These are phyloP conservation scores for Clohesyomyces aquaticus DNA, from an alignment of 495 filamentous ascomycete species.

Conservation along the genomic window DNA sequence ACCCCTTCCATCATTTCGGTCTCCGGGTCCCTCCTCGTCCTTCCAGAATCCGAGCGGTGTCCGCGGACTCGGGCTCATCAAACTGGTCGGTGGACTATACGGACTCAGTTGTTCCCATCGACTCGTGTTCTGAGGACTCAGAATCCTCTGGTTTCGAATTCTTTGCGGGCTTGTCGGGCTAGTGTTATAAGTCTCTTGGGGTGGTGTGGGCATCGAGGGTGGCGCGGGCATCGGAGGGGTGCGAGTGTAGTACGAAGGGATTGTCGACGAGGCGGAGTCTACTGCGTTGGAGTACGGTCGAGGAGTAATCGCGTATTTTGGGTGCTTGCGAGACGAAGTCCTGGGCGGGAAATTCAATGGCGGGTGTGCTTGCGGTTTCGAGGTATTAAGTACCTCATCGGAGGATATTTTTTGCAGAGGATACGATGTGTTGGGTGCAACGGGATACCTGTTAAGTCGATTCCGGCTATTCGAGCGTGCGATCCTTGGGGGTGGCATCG, in stretches of 20 bases:
- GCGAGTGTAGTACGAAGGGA: neutral
- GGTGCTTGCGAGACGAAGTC: neutral
- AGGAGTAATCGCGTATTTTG: neutral
- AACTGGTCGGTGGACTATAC: neutral
- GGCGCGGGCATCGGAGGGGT: slow-evolving; percentile 1
- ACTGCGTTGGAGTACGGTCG: neutral
- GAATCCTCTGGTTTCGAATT: slow-evolving; percentile 19
- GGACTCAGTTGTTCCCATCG: slow-evolving; percentile 19
- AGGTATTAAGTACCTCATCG: no score
- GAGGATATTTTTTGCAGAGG: no score
- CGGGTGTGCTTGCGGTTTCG: neutral
- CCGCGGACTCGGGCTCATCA: slow-evolving; percentile 4
- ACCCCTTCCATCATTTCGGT: neutral
- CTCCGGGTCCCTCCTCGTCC: neutral
- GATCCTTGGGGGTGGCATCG: neutral
- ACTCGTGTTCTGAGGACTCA: slow-evolving; percentile 28
- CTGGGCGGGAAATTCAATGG: neutral
- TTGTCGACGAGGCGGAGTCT: no score
- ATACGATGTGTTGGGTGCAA: neutral
- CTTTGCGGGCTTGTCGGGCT: slow-evolving; percentile 18
- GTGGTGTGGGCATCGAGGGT: slow-evolving; percentile 2
- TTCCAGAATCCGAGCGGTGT: slow-evolving; percentile 27
- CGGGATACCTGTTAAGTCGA: neutral
- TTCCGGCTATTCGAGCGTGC: neutral
- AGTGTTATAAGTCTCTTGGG: slow-evolving; percentile 12